Evolutionary conservation across 1,139 yeast genomes (phyloP), one percentile per base, ranked within the genome.

Genomic region (Yamadazyma jaroonii): DNA sequence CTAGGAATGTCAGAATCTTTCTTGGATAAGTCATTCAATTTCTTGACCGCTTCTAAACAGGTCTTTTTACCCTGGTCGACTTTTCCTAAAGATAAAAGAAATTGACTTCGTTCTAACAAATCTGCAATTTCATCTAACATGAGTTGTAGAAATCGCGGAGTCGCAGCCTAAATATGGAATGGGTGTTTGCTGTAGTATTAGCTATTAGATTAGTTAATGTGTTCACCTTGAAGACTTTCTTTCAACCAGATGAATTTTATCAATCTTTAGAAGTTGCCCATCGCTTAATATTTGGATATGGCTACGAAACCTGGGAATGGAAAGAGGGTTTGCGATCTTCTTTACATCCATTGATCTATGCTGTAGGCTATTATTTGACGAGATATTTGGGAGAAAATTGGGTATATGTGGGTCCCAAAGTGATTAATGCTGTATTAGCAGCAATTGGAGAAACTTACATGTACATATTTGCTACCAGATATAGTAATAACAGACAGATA

Each of bases 231-330:
- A 59, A 58, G 41, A 88, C 97, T 0, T 94, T 80, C 55, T 92
- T 92, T 62, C 99, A 94, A 58, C 94, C 98, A 0, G 99, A 94
- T 59, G 99, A 94, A 59, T 94, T 73, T 62, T 94, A 84, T 79
- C 98, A 94, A 60, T 72, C 92, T 0, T 64, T 94, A 32, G 98
- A 94, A 54, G 96, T 97, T 0, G 98, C 98, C 0, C 96, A 90
- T 58, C 45, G 55, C 9, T 63, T 72, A 21, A 83, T 82, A 0
- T 89, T 73, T 57, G 92, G 94, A 1, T 84, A 81, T 45, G 98
- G 98, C 0, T 79, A 81, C 50, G 56, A 81, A 33, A 89, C 98
- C 0, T 94, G 99, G 98, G 99, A 94, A 60, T 94, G 98, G 98
- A 55, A 65, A 25, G 67, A 73, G 36, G 82, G 80, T 2, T 62